Percentiles rank a stretch among this genome's conserved stretches.
Conservation (phyloP, 2,329 filamentous ascomycete genomes). For the Bipolaris bicolor region DNA sequence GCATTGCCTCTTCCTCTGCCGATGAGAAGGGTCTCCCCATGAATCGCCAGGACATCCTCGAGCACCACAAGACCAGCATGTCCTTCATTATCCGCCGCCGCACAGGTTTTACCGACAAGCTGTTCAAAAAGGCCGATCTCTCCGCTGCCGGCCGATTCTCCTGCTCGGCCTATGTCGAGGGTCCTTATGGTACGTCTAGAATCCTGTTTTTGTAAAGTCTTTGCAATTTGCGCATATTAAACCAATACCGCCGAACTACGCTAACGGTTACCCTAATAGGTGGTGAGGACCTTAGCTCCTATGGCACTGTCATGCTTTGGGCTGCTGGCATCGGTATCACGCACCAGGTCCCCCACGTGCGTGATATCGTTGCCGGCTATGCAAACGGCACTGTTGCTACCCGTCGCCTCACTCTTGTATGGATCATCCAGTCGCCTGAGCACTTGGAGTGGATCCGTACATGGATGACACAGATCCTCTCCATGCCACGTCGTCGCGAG, state of each 20-base stretch:
- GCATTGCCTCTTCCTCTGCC: constrained; percentile 24
- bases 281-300: constrained; percentile 85
- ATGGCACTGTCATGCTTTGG: constrained; percentile 88
- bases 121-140: constrained; percentile 72
- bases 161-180: constrained; percentile 79
- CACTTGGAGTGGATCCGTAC: constrained; percentile 92
- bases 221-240: constrained; percentile 34
- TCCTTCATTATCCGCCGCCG: constrained; percentile 87
- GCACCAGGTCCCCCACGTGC: constrained; percentile 88
- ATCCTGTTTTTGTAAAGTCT: constrained; percentile 34
- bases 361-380: constrained; percentile 64
- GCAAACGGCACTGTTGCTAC: constrained; percentile 77
- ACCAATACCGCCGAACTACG: constrained; percentile 24
- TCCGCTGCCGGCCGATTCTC: constrained; percentile 62
- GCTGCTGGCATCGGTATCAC: constrained; percentile 95
- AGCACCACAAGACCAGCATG: constrained; percentile 63
- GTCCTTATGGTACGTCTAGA: constrained; percentile 69
- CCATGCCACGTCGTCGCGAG: constrained; percentile 79
- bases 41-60: constrained; percentile 59
- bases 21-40: constrained; percentile 57
- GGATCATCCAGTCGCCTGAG: constrained; percentile 90
- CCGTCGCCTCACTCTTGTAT: constrained; percentile 81
- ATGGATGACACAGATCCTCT: constrained; percentile 86
- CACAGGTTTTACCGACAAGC: constrained; percentile 82
- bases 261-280: constrained; percentile 52